Evolutionary conservation across 2,329 filamentous ascomycete species (phyloP).

Genomic region (Aspergillus sp.): DNA sequence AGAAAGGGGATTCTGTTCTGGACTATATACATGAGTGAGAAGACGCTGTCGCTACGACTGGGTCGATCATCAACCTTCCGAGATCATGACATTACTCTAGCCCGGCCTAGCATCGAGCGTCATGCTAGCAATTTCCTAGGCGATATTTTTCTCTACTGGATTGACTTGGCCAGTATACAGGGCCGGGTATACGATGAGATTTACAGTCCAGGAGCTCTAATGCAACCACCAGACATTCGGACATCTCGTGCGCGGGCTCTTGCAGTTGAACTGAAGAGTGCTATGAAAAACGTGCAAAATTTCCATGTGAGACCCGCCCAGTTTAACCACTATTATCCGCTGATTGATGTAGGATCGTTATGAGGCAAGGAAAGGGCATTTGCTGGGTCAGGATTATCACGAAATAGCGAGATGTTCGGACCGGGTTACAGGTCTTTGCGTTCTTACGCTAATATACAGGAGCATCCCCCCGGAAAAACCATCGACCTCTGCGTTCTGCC

Average conservation of each 20-base stretch:
- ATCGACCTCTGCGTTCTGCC: slow-evolving; percentile 2
- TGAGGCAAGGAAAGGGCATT: background rate
- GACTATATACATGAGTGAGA: slow-evolving; percentile 5
- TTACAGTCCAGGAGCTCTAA: slow-evolving; percentile 16
- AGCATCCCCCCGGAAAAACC: slow-evolving; percentile 9
- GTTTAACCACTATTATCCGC: background rate
- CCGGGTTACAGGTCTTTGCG: slow-evolving; percentile 1
- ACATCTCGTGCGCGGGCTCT: slow-evolving; percentile 10
- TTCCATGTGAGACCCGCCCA: background rate
- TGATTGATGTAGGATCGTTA: background rate
- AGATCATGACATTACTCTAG: slow-evolving; percentile 3
- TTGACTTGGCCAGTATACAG: slow-evolving; percentile 14
- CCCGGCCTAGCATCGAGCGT: background rate
- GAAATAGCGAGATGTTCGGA: slow-evolving; percentile 1
- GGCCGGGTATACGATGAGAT: slow-evolving; percentile 15
- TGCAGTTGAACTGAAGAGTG: slow-evolving; percentile 6
- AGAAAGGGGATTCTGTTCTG: background rate
- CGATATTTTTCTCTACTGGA: slow-evolving; percentile 7
- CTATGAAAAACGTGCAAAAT: background rate
- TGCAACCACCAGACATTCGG: slow-evolving; percentile 11
- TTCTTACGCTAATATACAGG: slow-evolving; percentile 15
- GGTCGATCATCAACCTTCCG: background rate
- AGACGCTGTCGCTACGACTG: background rate
- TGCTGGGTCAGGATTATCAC: background rate
- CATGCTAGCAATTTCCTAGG: background rate